Conservation (phyloP, 345 rosid genomes). For the Eucalyptus tenuipes region DNA sequence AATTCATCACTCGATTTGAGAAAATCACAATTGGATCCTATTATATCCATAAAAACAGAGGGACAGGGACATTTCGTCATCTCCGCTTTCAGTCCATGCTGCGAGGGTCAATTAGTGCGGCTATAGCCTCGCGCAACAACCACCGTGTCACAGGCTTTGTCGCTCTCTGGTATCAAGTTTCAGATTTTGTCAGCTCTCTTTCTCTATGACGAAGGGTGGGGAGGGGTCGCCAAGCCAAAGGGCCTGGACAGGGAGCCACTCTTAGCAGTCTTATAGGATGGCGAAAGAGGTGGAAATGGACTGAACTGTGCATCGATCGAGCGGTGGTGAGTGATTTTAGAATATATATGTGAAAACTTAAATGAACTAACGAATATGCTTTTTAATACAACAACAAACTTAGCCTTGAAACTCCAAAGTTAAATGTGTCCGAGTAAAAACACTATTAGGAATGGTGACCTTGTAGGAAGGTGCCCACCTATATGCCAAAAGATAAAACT, state of each 20-base stretch:
- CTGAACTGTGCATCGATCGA: rapidly evolving
- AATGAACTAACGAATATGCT: rapidly evolving
- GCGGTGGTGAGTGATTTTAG: rapidly evolving
- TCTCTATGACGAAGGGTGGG: not conserved
- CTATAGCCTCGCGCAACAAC: not conserved
- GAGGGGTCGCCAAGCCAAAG: not conserved
- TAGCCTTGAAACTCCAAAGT: not conserved
- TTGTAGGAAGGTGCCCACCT: rapidly evolving
- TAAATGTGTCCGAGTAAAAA: not conserved
- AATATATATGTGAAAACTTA: not conserved
- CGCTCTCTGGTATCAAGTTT: not conserved
- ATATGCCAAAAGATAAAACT: not conserved
- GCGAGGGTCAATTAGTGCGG: not conserved
- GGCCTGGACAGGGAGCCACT: not conserved
- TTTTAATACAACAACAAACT: too few species aligned
- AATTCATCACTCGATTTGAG: not conserved
- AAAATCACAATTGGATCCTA: too few species aligned
- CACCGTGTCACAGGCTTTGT: not conserved
- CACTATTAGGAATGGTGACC: rapidly evolving
- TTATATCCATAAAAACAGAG: not conserved
- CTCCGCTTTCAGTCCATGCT: not conserved
- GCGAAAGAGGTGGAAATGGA: rapidly evolving
- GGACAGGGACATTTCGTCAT: not conserved
- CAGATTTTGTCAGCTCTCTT: not conserved
- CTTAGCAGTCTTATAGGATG: not conserved